These are phyloP conservation scores for Penicillium pulvis DNA, from an alignment of 495 filamentous ascomycete genomes.

Conservation along the genomic window DNA sequence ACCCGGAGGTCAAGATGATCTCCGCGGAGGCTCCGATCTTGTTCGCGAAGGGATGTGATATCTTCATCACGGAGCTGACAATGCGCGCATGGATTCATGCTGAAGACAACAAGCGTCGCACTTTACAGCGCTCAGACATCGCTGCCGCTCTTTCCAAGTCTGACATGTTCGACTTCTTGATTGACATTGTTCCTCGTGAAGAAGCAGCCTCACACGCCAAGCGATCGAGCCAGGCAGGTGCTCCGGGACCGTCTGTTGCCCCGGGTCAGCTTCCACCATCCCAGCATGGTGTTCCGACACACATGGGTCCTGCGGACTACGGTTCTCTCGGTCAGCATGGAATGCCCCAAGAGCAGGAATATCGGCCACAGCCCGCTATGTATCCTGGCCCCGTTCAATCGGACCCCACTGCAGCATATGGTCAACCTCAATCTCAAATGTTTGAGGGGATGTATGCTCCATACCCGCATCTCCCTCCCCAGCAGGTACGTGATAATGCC, in stretches of 20 bases:
- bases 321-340: conserved; percentile 59
- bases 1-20: conserved; percentile 99
- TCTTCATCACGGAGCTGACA: conserved; percentile 98
- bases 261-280: conserved; percentile 61
- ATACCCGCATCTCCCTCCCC: conserved; percentile 77
- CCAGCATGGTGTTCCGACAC: conserved; percentile 58
- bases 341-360: conserved; percentile 72
- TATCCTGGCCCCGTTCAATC: conserved; percentile 76
- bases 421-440: conserved; percentile 75
- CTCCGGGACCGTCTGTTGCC: conserved; percentile 47
- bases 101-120: conserved; percentile 97
- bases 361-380: conserved; percentile 73
- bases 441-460: conserved; percentile 85
- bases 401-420: conserved; percentile 68
- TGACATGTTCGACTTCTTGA: conserved; percentile 99
- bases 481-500: conserved; percentile 65
- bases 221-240: conserved; percentile 62
- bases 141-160: conserved; percentile 93
- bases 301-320: conserved; percentile 73
- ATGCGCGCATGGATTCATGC: conserved; percentile 99
- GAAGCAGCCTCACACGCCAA: conserved; percentile 86
- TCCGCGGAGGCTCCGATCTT: conserved; percentile 96
- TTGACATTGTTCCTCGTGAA: conserved; percentile 96
- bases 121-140: conserved; percentile 93
- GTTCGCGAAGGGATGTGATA: conserved; percentile 98